Evolutionary conservation across 495 filamentous ascomycete species (phyloP), one percentile per base, ranked within the genome.

Genomic region (Bombardia bombarda): DNA sequence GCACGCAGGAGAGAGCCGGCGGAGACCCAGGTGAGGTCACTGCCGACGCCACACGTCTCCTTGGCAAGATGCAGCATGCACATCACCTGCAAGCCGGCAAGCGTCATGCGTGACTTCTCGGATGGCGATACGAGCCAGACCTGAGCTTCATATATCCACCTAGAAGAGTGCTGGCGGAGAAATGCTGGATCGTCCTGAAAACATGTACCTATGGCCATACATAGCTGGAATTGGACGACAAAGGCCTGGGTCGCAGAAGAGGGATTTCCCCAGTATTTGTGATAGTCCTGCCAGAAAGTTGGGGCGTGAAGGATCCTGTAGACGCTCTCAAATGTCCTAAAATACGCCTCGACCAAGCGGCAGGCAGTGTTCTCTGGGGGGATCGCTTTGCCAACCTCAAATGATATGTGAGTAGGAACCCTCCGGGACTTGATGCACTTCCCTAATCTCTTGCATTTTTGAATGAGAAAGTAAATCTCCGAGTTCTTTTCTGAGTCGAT

Each of bases 101-200:
- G 62, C 35, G 73, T 73, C 2, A 77, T 58, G 4, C 77, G 67
- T 36, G 68, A 68, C 56, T 79, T 80, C 24, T 72, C 65, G 3
- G 52, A 58, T 0, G 76, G 70, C 18, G 65, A 69, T 14, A 73
- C 66, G 1, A 83, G 61, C 80, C 80, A 86, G 35, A 72, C 70
- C 33, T 78, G 75, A 1, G 76, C 76, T 43, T 83, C 75, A 25
- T 76, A 68, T 3, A 83, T 67, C 82, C 82, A 86, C 47, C 74
- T 66, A 16, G 73, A 56, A 0, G 77, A 77, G 3, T 65, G 72
- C 8, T 60, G 62, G 20, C 78, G 73, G 19, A 72, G 57, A 20
- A 69, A 56, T 30, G 60, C 63, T 0, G 39, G 47, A 5, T 72
- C 67, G 18, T 78, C 77, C 39, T 82, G 75, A 18, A 71, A 69